These are phyloP conservation scores for Angomonas deanei DNA, from an alignment of 208 protist genomes.

Conservation along the genomic window DNA sequence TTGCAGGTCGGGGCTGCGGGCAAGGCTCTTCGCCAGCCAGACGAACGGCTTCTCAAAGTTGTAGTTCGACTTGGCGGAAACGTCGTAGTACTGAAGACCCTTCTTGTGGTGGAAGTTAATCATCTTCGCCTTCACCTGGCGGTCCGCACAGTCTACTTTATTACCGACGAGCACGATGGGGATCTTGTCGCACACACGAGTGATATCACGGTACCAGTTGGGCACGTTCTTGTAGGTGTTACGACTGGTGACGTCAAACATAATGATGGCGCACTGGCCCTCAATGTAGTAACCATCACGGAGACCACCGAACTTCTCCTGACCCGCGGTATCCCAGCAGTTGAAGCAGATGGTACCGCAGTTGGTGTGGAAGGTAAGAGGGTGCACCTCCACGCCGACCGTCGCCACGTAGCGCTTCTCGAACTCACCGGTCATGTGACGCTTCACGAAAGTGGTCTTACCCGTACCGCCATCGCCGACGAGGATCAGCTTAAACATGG, in stretches of 20 bases:
- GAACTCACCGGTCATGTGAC: constrained; percentile 99
- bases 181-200: constrained; percentile 99
- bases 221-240: constrained; percentile 99
- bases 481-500: constrained; percentile 98
- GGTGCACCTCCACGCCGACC: constrained; percentile 96
- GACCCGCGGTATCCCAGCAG: constrained; percentile 99
- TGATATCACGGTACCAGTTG: constrained; percentile 99
- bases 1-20: constrained; percentile 92
- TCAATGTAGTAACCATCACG: constrained; percentile 99
- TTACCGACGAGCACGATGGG: constrained; percentile 99
- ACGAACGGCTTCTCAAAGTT: constrained; percentile 99
- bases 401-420: constrained; percentile 99
- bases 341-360: constrained; percentile 98
- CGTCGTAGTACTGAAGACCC: constrained; percentile 99
- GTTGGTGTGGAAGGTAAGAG: constrained; percentile 98
- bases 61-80: constrained; percentile 99
- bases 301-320: constrained; percentile 99
- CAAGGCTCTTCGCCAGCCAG: constrained; percentile 97
- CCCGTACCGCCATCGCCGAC: constrained; percentile 99
- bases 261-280: constrained; percentile 99
- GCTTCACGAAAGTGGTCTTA: constrained; percentile 99
- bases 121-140: constrained; percentile 99
- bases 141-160: constrained; percentile 99
- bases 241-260: constrained; percentile 99
- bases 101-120: constrained; percentile 99